Evolutionary conservation across 805 yeast species (phyloP), one percentile per base, ranked within the genome.

Genomic region (Myxozyma mucilagina): DNA sequence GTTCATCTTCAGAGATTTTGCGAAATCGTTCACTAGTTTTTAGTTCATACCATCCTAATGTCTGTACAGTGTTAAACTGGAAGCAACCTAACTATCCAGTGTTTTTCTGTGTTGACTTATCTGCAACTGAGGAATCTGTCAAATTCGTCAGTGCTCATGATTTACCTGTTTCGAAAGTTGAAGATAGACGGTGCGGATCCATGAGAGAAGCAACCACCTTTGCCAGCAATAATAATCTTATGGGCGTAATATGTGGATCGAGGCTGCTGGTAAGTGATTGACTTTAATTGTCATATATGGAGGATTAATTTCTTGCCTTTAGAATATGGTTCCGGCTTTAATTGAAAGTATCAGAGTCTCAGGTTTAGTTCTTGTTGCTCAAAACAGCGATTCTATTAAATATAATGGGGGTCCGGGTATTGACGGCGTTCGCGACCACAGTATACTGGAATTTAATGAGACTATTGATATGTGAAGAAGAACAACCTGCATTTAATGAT

Each of bases 81-180:
- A 94, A 94, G 74, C 99, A 94, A 75, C 98, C 99, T 13, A 93
- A 93, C 73, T 94, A 87, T 75, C 97, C 99, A 0, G 98, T 94
- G 0, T 85, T 94, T 66, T 88, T 89, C 75, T 84, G 86, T 58
- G 83, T 92, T 82, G 86, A 84, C 68, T 16, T 56, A 11, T 49
- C 62, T 14, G 34, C 48, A 10, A 34, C 59, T 16, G 48, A 16
- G 8, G 57, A 48, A 89, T 90, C n/a, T 18, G 34, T 47, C 16
- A 48, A 56, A 47, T 66, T 63, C 61, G 67, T 56, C 29, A 69
- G 72, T 35, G 74, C 74, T 1, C 72, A 70, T 48, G 72, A 69
- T 6, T 60, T 70, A 55, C 67, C 67, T 11, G 63, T 66, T n/a
- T 68, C 55, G 32, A 68, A 59, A 24, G 67, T 62, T 1, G 71